Base-by-base conservation (phyloP, 2,329 filamentous ascomycete species). In the Aspergillus aculeatus region DNA sequence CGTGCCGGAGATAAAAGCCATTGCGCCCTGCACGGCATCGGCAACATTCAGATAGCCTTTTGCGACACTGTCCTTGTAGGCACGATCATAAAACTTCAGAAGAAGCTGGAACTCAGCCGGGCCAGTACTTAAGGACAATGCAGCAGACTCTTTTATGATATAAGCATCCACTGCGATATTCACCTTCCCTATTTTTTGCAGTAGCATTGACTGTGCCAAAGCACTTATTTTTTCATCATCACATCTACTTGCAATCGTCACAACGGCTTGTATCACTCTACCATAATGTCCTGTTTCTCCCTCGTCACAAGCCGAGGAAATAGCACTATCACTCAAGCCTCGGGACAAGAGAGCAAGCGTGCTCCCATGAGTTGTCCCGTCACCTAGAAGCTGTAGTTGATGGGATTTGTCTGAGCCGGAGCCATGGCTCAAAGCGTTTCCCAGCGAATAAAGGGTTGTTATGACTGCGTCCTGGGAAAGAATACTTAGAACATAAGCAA, bases 181-280 rank as follows among this genome's bases (percentile, higher is more conserved):
- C 57, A 97, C 86, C 75, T 95, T 94, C 62, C 89, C 88, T 59
- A 98, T 85, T 75, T 99, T 98, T 71, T 99, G 95, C n/a, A 96
- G 79, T 24, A 99, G 85, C 88, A 99, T 97, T 0, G 92, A 96
- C 68, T 97, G 90, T 2, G 93, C 94, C 55, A 99, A 81, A 5
- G 93, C 93, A 6, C 90, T 95, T 56, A 99, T 96, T 77, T 97
- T 96, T 61, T 92, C 88, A 69, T 99, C 93, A 51, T 89, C 85
- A 71, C 89, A 92, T 59, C 86, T 88, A 23, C 84, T 86, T 0
- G 95, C 92, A 72, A 99, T 91, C n/a, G 88, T 88, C 59, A 96
- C 94, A 62, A 99, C 94, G 0, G 94, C 92, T 71, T 96, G 89
- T n/a, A 98, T 87, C n/a, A 98, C 89, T 63, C 94, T 96, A 38